Evolutionary conservation across 345 rosid genomes (phyloP), one percentile per base, ranked within the genome.

Genomic region (Streptanthus diversifolius): DNA sequence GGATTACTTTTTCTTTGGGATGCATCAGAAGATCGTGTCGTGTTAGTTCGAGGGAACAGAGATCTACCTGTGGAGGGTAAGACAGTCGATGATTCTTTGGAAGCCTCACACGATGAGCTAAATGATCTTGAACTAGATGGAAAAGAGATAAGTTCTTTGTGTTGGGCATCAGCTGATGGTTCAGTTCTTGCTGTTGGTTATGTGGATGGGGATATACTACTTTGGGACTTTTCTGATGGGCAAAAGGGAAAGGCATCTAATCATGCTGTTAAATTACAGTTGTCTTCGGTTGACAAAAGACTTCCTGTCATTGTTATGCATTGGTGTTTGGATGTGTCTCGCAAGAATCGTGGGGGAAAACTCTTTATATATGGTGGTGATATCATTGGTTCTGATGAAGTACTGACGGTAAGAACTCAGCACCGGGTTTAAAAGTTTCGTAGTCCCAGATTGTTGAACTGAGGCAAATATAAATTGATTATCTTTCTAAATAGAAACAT

Each of bases 1-100:
- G 98, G 98, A 71, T 80, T 87, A 72, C 77, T 90, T 70, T 72
- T 84, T 79, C 88, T 92, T 44, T 90, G 96, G 98, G 98, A 92
- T 85, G 82, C 84, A 75, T 83, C 86, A 74, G 91, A 82, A 76
- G 92, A 83, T 79, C 79, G 49, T 62, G 76, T 81, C 19, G 80
- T 84, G 49, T 61, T 80, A 56, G 81, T 85, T 60, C 83, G 89
- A 84, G 93, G 93, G 62, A 81, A 82, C 58, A 86, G 85, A 78
- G 93, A 87, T 84, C 85, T 88, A 60, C 83, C 81, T 58, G 68
- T 82, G 79, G 86, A 85, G 75, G 82, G 78, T 70, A 64, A 68
- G 72, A 66, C 66, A 68, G 78, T 76, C 17, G 78, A 71, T 74
- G 47, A 79, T 72, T 66, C 82, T 68, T 71, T 73, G 39, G 74